phyloP scores from a whole-genome alignment of 192 early-diverging fungal species.

The Linnemannia elongata region DNA sequence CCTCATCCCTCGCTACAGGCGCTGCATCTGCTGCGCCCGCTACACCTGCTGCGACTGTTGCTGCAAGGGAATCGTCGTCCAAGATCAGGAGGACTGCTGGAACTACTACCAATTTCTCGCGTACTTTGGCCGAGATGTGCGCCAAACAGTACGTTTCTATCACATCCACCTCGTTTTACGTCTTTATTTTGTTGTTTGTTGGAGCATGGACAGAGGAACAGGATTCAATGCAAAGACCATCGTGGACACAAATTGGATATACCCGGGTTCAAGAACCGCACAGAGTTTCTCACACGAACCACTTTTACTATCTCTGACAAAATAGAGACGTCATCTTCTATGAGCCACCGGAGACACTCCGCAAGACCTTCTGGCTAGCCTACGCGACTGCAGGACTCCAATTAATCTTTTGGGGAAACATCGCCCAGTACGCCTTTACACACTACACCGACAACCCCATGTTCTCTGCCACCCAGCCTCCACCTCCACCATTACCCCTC shows the following conservation, averaged over 20 bases:
- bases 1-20: slow-evolving; percentile 24
- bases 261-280: neutral
- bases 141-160: slow-evolving; percentile 32
- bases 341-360: slow-evolving; percentile 32
- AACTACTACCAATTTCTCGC: slow-evolving; percentile 25
- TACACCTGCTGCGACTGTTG: neutral
- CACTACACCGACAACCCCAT: slow-evolving; percentile 55
- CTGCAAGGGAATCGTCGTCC: slow-evolving; percentile 11
- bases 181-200: neutral
- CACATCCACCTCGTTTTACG: neutral
- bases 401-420: slow-evolving; percentile 50
- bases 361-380: slow-evolving; percentile 50
- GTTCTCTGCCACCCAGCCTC: slow-evolving; percentile 25
- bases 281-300: neutral
- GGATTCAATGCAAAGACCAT: neutral
- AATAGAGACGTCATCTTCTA: slow-evolving; percentile 48
- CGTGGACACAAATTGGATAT: neutral
- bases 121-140: slow-evolving; percentile 41
- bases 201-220: neutral
- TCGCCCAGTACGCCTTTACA: slow-evolving; percentile 52
- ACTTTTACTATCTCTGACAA: neutral
- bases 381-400: slow-evolving; percentile 53
- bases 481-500: slow-evolving; percentile 32
- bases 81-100: slow-evolving; percentile 2
- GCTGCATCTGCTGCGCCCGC: neutral